A percentile compares a stretch with the other conserved stretches of the same genome.
Conservation (phyloP, 768 basidiomycete genomes). For the Suillus subluteus region DNA sequence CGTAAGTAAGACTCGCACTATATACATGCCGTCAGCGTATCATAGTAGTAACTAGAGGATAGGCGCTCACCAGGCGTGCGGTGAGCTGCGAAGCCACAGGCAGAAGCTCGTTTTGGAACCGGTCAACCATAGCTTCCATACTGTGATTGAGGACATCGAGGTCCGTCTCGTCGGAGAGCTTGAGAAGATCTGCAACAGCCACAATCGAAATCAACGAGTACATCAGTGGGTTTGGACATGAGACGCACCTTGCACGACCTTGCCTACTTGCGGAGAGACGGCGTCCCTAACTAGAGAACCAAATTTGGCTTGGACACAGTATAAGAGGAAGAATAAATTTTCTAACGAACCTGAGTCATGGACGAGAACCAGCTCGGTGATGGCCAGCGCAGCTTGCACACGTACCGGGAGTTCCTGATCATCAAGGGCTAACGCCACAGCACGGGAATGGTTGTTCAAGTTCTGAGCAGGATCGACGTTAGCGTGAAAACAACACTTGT, state of each 20-base stretch:
- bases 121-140: slow-evolving; percentile 1
- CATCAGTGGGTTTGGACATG: neutral
- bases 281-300: slow-evolving; percentile 58
- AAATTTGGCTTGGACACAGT: neutral
- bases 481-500: neutral
- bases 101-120: neutral
- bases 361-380: slow-evolving; percentile 73
- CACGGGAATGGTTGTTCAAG: slow-evolving; percentile 64
- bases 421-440: slow-evolving; percentile 68
- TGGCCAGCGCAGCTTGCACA: slow-evolving; percentile 79
- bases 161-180: neutral
- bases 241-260: slow-evolving; percentile 70
- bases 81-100: slow-evolving; percentile 3
- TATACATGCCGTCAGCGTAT: neutral
- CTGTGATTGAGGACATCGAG: slow-evolving; percentile 2
- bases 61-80: neutral
- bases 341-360: slow-evolving; percentile 60
- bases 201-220: neutral
- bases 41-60: no score
- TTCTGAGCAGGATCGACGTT: slow-evolving; percentile 42
- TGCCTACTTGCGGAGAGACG: slow-evolving; percentile 33
- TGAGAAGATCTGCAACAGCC: neutral
- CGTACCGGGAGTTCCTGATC: slow-evolving; percentile 83
- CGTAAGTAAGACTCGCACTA: slow-evolving; percentile 68
- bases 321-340: neutral